These are phyloP conservation scores for Orbilia quercus DNA, from an alignment of 2,329 filamentous ascomycete genomes.

Conservation along the genomic window DNA sequence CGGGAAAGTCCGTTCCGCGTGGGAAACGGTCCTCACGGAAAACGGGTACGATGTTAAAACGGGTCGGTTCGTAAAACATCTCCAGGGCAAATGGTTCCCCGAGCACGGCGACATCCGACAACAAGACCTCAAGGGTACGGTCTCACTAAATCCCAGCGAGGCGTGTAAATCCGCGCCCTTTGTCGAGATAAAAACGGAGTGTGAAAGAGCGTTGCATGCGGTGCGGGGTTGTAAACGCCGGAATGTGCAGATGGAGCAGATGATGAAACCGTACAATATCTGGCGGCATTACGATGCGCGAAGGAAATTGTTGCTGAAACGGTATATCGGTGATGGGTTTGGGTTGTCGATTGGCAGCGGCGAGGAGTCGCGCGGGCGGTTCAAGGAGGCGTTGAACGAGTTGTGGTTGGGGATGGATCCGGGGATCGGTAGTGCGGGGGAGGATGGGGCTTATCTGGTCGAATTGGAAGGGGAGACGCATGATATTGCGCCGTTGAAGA, in stretches of 20 bases:
- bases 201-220: constrained; percentile 34
- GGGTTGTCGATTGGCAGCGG: constrained; percentile 24
- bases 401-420: constrained; percentile 17
- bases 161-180: constrained; percentile 29
- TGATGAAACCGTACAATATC: constrained; percentile 43
- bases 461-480: constrained; percentile 41
- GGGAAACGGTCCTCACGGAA: constrained; percentile 29
- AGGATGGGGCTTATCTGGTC: constrained; percentile 33
- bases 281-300: constrained; percentile 46
- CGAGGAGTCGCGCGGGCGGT: constrained; percentile 15
- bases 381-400: constrained; percentile 25
- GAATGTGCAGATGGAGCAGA: constrained; percentile 28
- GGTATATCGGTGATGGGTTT: constrained; percentile 33
- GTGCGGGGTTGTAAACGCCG: constrained; percentile 21
- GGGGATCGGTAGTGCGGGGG: constrained; percentile 6
- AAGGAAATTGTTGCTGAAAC: constrained; percentile 34
- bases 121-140: constrained; percentile 42
- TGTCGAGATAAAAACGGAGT: constrained; percentile 19
- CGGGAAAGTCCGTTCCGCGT: constrained; percentile 43
- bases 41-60: constrained; percentile 44
- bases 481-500: constrained; percentile 38
- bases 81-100: constrained; percentile 23
- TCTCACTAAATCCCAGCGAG: constrained; percentile 38
- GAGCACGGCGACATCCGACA: constrained; percentile 22
- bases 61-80: constrained; percentile 27